phyloP scores from a whole-genome alignment of 2,329 filamentous ascomycete species.

The Neonectria ditissima region DNA sequence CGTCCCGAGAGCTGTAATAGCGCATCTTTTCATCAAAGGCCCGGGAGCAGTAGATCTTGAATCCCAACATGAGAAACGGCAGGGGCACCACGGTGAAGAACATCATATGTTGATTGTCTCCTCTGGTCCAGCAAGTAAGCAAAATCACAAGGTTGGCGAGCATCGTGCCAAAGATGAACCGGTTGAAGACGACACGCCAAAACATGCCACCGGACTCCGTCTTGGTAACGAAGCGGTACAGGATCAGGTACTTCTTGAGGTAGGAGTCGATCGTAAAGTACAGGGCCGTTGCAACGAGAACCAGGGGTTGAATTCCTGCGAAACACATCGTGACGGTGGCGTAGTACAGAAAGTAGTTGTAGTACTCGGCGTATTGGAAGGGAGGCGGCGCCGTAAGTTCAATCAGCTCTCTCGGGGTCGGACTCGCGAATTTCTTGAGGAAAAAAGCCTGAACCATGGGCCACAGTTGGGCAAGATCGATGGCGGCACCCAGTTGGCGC shows the following conservation, averaged over 20 bases:
- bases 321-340: conserved; percentile 89
- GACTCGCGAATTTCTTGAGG: conserved; percentile 83
- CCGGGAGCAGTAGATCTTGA: conserved; percentile 86
- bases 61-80: conserved; percentile 80
- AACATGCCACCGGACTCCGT: conserved; percentile 94
- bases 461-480: conserved; percentile 91
- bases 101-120: conserved; percentile 62
- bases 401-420: conserved; percentile 91
- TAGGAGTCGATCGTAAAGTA: conserved; percentile 91
- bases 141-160: conserved; percentile 84
- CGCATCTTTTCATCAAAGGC: conserved; percentile 83
- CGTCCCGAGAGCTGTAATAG: conserved; percentile 79
- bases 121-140: conserved; percentile 76
- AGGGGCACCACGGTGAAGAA: conserved; percentile 79
- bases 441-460: conserved; percentile 87
- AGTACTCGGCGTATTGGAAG: conserved; percentile 96
- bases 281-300: conserved; percentile 85
- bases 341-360: conserved; percentile 98
- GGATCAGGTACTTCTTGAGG: conserved; percentile 93
- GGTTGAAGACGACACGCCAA: conserved; percentile 93
- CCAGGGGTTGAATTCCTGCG: conserved; percentile 85
- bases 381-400: conserved; percentile 91
- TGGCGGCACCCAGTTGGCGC: conserved; percentile 91
- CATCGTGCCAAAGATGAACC: conserved; percentile 85
- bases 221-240: conserved; percentile 97